Percentiles rank a stretch among this genome's conserved stretches.
Evolutionary conservation across 2,329 filamentous ascomycete genomes (phyloP).

Genomic region (Trichoderma sp.): DNA sequence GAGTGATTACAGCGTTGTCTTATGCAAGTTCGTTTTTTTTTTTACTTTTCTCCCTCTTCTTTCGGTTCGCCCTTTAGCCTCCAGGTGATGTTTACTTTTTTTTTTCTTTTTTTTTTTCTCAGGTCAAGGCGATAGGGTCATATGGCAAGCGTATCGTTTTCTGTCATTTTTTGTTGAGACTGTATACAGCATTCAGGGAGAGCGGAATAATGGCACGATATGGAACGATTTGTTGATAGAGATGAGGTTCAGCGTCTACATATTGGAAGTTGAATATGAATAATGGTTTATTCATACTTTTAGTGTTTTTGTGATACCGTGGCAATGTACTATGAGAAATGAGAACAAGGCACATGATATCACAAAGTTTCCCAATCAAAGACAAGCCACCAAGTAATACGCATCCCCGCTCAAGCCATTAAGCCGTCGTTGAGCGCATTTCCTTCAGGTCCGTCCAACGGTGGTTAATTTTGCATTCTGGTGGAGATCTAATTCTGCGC

Average conservation of each 20-base stretch:
- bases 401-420: rapidly evolving
- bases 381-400: neutral
- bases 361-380: neutral
- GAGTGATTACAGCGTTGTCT: neutral
- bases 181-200: neutral
- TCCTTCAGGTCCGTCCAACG: neutral
- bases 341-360: neutral
- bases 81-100: neutral
- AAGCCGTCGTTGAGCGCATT: neutral
- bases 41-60: too few species aligned
- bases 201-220: neutral
- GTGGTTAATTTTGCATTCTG: neutral
- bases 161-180: neutral
- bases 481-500: too few species aligned
- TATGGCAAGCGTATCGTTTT: neutral
- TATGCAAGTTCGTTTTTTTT: neutral
- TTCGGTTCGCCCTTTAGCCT: neutral
- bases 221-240: neutral
- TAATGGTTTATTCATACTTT: neutral
- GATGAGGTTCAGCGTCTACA: neutral
- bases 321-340: neutral
- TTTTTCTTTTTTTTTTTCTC: neutral
- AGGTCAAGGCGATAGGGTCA: neutral
- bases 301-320: neutral
- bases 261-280: neutral